Percentiles rank a stretch among this genome's conserved stretches.
Conservation (phyloP, 2,329 filamentous ascomycete genomes). For the Boeremia lycopersici region DNA sequence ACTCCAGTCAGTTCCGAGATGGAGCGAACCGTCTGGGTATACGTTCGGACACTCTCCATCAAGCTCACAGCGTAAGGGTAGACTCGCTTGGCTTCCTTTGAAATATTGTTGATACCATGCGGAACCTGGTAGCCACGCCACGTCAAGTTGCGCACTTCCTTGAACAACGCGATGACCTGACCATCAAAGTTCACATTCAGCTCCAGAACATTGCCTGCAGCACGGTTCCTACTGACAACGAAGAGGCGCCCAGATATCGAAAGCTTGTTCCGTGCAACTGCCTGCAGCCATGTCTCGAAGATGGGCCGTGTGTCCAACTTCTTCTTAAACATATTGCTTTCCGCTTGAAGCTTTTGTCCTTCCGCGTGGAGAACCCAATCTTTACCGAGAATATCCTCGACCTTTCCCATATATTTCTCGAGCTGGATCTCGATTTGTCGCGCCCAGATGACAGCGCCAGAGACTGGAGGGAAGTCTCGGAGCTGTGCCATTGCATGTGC, state of each 20-base stretch:
- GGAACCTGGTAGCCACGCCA: slow-evolving; percentile 96
- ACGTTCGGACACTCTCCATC: slow-evolving; percentile 97
- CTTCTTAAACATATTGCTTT: slow-evolving; percentile 92
- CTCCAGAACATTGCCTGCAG: slow-evolving; percentile 88
- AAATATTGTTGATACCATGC: slow-evolving; percentile 91
- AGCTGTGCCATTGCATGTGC: slow-evolving; percentile 98
- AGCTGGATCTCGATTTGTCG: slow-evolving; percentile 96
- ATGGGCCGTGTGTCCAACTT: slow-evolving; percentile 94
- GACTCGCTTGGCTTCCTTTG: slow-evolving; percentile 97
- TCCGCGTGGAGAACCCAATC: slow-evolving; percentile 96
- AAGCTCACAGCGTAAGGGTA: slow-evolving; percentile 97
- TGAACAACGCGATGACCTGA: slow-evolving; percentile 97
- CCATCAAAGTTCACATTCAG: slow-evolving; percentile 95
- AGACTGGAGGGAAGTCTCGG: slow-evolving; percentile 92
- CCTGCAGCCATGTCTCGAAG: slow-evolving; percentile 92
- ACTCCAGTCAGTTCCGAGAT: slow-evolving; percentile 88
- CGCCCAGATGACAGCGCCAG: slow-evolving; percentile 96
- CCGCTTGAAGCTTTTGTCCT: slow-evolving; percentile 88
- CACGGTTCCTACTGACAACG: slow-evolving; percentile 83
- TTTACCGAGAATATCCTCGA: slow-evolving; percentile 94
- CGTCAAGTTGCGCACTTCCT: slow-evolving; percentile 93
- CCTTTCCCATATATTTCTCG: slow-evolving; percentile 96
- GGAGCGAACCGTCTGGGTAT: slow-evolving; percentile 83
- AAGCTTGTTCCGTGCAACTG: slow-evolving; percentile 86
- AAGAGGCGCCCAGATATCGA: slow-evolving; percentile 93